Base-by-base conservation (phyloP, 768 basidiomycete species). In the Strobilomyces echinocephalus region DNA sequence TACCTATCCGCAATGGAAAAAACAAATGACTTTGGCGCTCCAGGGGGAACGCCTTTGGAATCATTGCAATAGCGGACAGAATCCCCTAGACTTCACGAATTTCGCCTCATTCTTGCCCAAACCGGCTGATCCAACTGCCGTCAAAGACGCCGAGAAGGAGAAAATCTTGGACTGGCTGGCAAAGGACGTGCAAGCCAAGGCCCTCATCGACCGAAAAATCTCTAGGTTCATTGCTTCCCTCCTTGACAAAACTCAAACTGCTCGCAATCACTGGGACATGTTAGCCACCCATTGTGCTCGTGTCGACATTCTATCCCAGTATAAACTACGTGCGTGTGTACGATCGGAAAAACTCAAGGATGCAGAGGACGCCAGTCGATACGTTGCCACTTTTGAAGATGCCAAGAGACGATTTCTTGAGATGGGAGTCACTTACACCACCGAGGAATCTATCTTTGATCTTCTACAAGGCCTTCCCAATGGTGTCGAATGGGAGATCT, bases 141-240 rank as follows among this genome's bases (percentile, higher is more conserved):
- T 30, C 30, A 30, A 30, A 30, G 30, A 30, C 0, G n/a, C 4
- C 0, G 55, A 61, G 2, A 35, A 2, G 31, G 46, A 59, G 9
- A 8, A 26, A 3, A 60, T 61, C 1, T 2, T 50, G 0, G 15
- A 33, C 3, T 56, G 55, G 51, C 0, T 34, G 0, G 35, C 36
- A 0, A 56, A 56, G 9, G 54, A 56, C 14, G 16, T 41, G 0
- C 41, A 59, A 2, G 58, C 46, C 0, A 60, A 60, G n/a, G 36
- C 10, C 0, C 34, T 60, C 0, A 50, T 60, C 0, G 39, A 60
- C 2, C 0, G 38, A 1, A 46, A 43, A 15, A 8, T 60, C 0
- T 45, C 58, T 2, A 11, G 26, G 0, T 1, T 18, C 0, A 12
- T 61, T 0, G 0, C 35, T 0, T 12, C 7, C 0, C 45, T 45